These are phyloP conservation scores for Leptographium radiaticola DNA, from an alignment of 2,329 filamentous ascomycete species.

Conservation along the genomic window DNA sequence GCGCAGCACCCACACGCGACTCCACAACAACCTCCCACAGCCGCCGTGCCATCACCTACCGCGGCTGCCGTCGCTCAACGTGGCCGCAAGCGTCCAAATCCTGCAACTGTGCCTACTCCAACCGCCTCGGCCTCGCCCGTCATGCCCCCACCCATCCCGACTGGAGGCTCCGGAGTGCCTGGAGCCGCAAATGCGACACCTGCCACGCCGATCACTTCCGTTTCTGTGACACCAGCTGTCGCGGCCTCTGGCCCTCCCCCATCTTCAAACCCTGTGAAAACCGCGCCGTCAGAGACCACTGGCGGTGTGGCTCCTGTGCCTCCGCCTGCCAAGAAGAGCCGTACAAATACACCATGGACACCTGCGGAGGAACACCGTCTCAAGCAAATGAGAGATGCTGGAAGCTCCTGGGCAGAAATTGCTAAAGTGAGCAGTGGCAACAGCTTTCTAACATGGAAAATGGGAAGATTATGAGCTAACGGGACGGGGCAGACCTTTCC, in stretches of 20 bases:
- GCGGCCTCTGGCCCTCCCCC: conserved; percentile 10
- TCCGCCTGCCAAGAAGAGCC: conserved; percentile 71
- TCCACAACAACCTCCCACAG: conserved; percentile 10
- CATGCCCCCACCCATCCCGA: conserved; percentile 13
- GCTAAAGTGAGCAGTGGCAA: conserved; percentile 57
- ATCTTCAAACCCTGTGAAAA: conserved; percentile 7
- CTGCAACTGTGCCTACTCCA: conserved; percentile 13
- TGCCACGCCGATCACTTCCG: conserved; percentile 21
- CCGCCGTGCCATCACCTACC: conserved; percentile 12
- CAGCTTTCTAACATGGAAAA: neutral
- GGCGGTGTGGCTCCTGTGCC: conserved; percentile 22
- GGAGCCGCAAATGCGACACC: conserved; percentile 18
- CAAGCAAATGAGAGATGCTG: conserved; percentile 87
- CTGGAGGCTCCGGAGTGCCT: conserved; percentile 10
- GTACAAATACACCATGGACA: conserved; percentile 98
- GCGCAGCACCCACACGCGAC: conserved; percentile 15
- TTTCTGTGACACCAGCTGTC: conserved; percentile 9
- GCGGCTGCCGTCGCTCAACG: conserved; percentile 18
- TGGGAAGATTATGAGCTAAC: neutral
- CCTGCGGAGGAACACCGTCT: conserved; percentile 83
- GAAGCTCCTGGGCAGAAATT: conserved; percentile 95
- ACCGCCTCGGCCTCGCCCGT: conserved; percentile 12
- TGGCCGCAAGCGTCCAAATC: conserved; percentile 27
- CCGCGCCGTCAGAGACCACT: conserved; percentile 7
- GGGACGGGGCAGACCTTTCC: conserved; percentile 60